Conservation (phyloP, 1,284 basidiomycete genomes). For the Leccinum subrobustum region DNA sequence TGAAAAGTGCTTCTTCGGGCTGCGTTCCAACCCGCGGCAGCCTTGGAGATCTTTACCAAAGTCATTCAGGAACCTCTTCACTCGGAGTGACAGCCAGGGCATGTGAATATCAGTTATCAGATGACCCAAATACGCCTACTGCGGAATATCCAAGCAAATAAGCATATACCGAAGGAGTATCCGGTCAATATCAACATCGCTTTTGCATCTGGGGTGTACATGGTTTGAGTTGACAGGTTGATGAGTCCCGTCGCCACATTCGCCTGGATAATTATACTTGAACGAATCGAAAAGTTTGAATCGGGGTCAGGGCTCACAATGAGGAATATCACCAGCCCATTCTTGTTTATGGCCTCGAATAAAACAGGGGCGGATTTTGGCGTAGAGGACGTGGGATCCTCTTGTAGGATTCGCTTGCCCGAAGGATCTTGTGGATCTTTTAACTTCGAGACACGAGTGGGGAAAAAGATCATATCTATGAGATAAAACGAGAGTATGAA, state of each 20-base stretch:
- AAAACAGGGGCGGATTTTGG: slow-evolving; percentile 50
- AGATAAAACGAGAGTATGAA: slow-evolving; percentile 83
- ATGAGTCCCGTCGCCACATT: not conserved
- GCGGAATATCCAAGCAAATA: slow-evolving; percentile 54
- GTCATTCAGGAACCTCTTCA: slow-evolving; percentile 53
- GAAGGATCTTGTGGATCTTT: slow-evolving; percentile 32
- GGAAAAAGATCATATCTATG: slow-evolving; percentile 72
- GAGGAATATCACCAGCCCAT: slow-evolving; percentile 81
- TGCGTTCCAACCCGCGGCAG: slow-evolving; percentile 54
- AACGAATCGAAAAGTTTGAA: not conserved
- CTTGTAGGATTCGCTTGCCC: slow-evolving; percentile 32
- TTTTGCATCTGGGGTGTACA: not conserved
- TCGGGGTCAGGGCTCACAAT: slow-evolving; percentile 67
- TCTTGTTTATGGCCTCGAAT: slow-evolving; percentile 80
- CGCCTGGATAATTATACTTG: not conserved
- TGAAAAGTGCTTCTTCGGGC: slow-evolving; percentile 37
- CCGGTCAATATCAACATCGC: not conserved
- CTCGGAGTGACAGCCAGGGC: slow-evolving; percentile 38
- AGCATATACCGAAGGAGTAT: slow-evolving; percentile 32
- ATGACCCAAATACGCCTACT: slow-evolving; percentile 21
- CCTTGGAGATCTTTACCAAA: slow-evolving; percentile 57
- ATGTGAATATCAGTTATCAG: not conserved
- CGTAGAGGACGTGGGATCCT: slow-evolving; percentile 23
- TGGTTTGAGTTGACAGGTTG: not conserved
- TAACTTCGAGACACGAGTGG: slow-evolving; percentile 37